A percentile compares a stretch with the other conserved stretches of the same genome.
These are phyloP conservation scores for Aspergillus heteromorphus DNA, from an alignment of 495 filamentous ascomycete genomes.

Conservation along the genomic window DNA sequence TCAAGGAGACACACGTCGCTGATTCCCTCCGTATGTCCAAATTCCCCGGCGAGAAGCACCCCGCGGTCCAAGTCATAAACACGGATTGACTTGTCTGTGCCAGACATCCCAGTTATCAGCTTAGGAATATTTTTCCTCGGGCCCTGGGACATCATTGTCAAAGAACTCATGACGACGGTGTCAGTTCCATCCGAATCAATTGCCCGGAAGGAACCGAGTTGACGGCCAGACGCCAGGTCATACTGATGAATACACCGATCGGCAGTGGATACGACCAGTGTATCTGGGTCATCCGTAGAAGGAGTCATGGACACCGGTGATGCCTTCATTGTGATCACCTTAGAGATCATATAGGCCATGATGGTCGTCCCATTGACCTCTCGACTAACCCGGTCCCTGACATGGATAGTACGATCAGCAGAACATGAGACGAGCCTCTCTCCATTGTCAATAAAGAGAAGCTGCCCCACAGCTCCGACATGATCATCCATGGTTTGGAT, in stretches of 20 bases:
- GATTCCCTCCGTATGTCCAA: slow-evolving; percentile 89
- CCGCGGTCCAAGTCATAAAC: slow-evolving; percentile 78
- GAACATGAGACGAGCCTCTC: slow-evolving; percentile 79
- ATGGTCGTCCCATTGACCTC: slow-evolving; percentile 58
- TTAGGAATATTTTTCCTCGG: slow-evolving; percentile 33
- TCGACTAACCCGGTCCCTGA: slow-evolving; percentile 66
- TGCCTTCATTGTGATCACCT: slow-evolving; percentile 74
- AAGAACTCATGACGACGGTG: slow-evolving; percentile 72
- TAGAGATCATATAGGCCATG: slow-evolving; percentile 69
- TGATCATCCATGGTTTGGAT: slow-evolving; percentile 77
- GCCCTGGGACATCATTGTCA: slow-evolving; percentile 49
- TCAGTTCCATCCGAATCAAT: slow-evolving; percentile 73
- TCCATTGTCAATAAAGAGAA: slow-evolving; percentile 59
- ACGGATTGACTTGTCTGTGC: slow-evolving; percentile 89
- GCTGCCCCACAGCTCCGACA: slow-evolving; percentile 59
- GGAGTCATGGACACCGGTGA: slow-evolving; percentile 79
- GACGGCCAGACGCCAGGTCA: slow-evolving; percentile 66
- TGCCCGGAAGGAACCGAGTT: slow-evolving; percentile 69
- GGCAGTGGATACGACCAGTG: slow-evolving; percentile 68
- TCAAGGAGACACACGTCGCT: slow-evolving; percentile 76
- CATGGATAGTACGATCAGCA: slow-evolving; percentile 75
- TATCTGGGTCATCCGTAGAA: slow-evolving; percentile 52
- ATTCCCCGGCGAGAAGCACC: slow-evolving; percentile 74
- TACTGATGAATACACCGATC: slow-evolving; percentile 77
- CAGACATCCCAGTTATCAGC: slow-evolving; percentile 76